Conservation (phyloP, 495 filamentous ascomycete species). For the Penicillium soppii region DNA sequence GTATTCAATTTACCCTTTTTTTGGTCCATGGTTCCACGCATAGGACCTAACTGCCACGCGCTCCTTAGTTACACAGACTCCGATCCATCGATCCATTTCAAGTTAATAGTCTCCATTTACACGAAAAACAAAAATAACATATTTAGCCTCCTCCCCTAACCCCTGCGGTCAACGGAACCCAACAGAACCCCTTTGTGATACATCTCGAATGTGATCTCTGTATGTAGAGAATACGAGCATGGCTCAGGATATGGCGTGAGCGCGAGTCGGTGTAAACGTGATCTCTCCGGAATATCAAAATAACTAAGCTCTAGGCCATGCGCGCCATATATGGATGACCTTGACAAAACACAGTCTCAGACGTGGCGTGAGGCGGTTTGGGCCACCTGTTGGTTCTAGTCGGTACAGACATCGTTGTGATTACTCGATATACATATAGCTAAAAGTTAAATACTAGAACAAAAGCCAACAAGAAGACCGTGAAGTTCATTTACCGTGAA, state of each 20-base stretch:
- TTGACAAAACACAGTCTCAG: not conserved
- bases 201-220: not conserved
- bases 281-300: not conserved
- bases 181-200: not conserved
- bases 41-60: constrained; percentile 4
- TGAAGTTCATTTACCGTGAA: no score
- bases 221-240: not conserved
- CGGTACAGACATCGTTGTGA: not conserved
- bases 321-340: not conserved
- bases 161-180: not conserved
- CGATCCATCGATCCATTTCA: not conserved
- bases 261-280: not conserved
- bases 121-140: not conserved
- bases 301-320: no score
- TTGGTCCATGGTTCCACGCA: not conserved
- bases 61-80: not conserved
- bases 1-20: not conserved
- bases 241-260: not conserved
- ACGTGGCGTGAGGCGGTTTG: not conserved
- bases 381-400: not conserved
- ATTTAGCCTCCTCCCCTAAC: not conserved
- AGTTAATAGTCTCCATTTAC: no score
- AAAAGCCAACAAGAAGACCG: no score
- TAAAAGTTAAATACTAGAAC: no score
- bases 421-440: not conserved